These are phyloP conservation scores for Bolboschoenus planiculmis DNA, from an alignment of 176 grass and related monocot species.

Conservation along the genomic window DNA sequence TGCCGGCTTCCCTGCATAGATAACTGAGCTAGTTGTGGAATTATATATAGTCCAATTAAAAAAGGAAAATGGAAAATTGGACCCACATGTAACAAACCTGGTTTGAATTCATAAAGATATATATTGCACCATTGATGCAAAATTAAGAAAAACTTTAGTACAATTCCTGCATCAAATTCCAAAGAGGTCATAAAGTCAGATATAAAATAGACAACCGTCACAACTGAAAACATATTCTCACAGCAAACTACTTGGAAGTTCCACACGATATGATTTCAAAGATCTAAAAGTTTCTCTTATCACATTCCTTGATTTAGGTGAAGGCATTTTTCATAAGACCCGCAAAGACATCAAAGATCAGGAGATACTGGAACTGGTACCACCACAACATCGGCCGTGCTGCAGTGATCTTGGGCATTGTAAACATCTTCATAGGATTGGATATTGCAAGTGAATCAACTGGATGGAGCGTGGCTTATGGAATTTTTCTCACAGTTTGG, in stretches of 20 bases:
- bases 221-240: background rate
- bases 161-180: background rate
- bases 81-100: background rate
- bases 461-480: constrained; percentile 4
- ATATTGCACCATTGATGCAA: background rate
- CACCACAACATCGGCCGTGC: constrained; percentile 46
- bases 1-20: background rate
- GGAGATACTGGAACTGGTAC: constrained; percentile 70
- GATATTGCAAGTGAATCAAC: constrained; percentile 30
- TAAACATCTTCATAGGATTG: constrained; percentile 47
- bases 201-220: background rate
- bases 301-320: constrained; percentile 4
- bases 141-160: background rate
- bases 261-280: background rate
- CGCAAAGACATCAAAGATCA: constrained; percentile 39
- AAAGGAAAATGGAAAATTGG: background rate
- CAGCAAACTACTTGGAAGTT: background rate
- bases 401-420: constrained; percentile 25
- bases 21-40: background rate
- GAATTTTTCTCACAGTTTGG: constrained; percentile 31
- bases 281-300: background rate
- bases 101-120: background rate
- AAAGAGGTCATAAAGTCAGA: background rate
- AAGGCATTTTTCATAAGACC: constrained; percentile 51
- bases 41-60: background rate